Evolutionary conservation across 192 early-diverging fungal genomes (phyloP), one percentile per base, ranked within the genome.

Genomic region (Backusella parvicylindrica): DNA sequence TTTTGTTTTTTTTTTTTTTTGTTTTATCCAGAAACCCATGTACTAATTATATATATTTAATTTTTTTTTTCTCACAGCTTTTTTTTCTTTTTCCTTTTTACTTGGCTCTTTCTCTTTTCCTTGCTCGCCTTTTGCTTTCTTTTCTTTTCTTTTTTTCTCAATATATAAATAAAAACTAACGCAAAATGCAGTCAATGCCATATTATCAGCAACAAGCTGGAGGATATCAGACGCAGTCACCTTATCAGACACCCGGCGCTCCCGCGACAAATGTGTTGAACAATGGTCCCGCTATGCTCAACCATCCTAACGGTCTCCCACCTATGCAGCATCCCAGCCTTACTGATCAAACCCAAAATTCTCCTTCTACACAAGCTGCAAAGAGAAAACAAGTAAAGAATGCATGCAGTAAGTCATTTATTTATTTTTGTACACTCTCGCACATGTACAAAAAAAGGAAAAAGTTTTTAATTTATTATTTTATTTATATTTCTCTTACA

Each of bases 351-450:
- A 31, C 67, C 36, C 40, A 36, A 23, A 30, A 18, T 8, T 0
- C 21, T 50, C 21, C 49, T n/a, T 68, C 47, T 43, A n/a, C 38
- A 32, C 77, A 74, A 30, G 37, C 73, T n/a, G 30, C 49, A n/a
- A 79, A 79, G 35, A 65, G 77, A 71, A 78, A 78, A 56, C 77
- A 78, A 74, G 77, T 78, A 8, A 78, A 78, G 26, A 78, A 78
- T 41, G 77, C 77, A 49, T 78, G 77, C n/a, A 74, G 77, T 78
- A 78, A 79, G 72, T 75, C 26, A 31, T 28, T 11, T 2, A 41
- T 63, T 72, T 26, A 23, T 28, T 43, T 35, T 28, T 53, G 32
- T 18, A 13, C 8, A 50, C 26, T 43, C 30, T 18, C 53, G 21
- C 53, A 60, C 53, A 60, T 60, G 23, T 56, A 16, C 43, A 50